These are phyloP conservation scores for Coprinopsis sp. DNA, from an alignment of 768 basidiomycete species.

Conservation along the genomic window DNA sequence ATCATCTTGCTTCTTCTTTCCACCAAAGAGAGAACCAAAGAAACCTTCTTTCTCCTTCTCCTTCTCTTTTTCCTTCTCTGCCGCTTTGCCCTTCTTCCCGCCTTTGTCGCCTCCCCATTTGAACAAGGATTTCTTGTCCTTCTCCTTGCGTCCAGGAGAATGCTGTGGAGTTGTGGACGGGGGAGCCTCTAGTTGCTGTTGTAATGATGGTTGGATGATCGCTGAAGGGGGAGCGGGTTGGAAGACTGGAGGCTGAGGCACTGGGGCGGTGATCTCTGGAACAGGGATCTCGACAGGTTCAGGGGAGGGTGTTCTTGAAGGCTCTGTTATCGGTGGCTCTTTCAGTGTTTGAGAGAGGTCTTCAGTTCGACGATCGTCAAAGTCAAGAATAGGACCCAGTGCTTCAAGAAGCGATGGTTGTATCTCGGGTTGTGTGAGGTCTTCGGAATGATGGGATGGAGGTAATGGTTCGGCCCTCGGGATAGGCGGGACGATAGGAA, in stretches of 20 bases:
- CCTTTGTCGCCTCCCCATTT: slow-evolving; percentile 68
- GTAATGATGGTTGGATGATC: slow-evolving; percentile 18
- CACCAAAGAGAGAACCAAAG: slow-evolving; percentile 87
- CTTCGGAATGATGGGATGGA: slow-evolving; percentile 14
- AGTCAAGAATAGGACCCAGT: slow-evolving; percentile 48
- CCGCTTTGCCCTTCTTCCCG: slow-evolving; percentile 43
- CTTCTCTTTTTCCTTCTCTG: slow-evolving; percentile 41
- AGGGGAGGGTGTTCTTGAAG: slow-evolving; percentile 62
- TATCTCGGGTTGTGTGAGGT: slow-evolving; percentile 22
- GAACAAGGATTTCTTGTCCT: slow-evolving; percentile 69
- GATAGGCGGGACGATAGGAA: slow-evolving; percentile 29
- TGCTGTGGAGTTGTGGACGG: slow-evolving; percentile 18
- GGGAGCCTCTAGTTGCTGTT: slow-evolving; percentile 25
- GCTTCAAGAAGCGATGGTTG: slow-evolving; percentile 30
- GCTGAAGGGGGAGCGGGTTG: slow-evolving; percentile 15
- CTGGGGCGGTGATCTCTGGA: slow-evolving; percentile 20
- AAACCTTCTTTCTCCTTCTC: slow-evolving; percentile 81
- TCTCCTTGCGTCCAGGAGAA: slow-evolving; percentile 57
- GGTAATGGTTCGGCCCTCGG: slow-evolving; percentile 11
- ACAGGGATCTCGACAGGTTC: slow-evolving; percentile 24
- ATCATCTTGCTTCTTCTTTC: slow-evolving; percentile 82
- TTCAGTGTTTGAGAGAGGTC: slow-evolving; percentile 37
- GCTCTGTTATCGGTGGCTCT: slow-evolving; percentile 26
- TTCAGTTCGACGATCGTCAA: slow-evolving; percentile 68
- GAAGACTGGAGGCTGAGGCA: slow-evolving; percentile 18